A percentile compares a stretch with the other conserved stretches of the same genome.
These are phyloP conservation scores for Henckelia pumila DNA, from an alignment of 257 asterid genomes.

Conservation along the genomic window DNA sequence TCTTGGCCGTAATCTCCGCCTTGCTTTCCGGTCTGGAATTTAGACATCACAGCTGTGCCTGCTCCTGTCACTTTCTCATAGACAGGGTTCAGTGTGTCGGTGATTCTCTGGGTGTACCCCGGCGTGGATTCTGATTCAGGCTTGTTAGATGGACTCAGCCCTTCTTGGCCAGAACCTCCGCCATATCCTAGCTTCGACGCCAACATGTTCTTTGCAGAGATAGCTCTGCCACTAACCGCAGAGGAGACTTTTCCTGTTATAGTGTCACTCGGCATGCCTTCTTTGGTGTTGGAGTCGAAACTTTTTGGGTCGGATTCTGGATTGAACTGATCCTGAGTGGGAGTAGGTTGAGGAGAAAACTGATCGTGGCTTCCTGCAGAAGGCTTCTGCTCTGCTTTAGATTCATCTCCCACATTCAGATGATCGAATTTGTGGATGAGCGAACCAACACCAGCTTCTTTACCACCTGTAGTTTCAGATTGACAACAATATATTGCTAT, in stretches of 20 bases:
- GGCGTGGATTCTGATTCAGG: conserved; percentile 9
- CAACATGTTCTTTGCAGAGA: conserved; percentile 29
- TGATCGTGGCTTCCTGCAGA: conserved; percentile 37
- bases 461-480: conserved; percentile 20
- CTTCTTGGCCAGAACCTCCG: background rate
- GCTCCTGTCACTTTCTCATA: conserved; percentile 29
- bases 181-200: conserved; percentile 36
- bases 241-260: conserved; percentile 24
- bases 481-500: background rate
- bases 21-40: conserved; percentile 19
- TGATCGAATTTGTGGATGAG: conserved; percentile 27
- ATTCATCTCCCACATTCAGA: conserved; percentile 21
- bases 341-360: conserved; percentile 19
- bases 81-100: conserved; percentile 31
- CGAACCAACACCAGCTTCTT: conserved; percentile 23
- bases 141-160: background rate
- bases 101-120: conserved; percentile 25
- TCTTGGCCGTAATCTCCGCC: background rate
- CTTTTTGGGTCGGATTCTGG: conserved; percentile 27
- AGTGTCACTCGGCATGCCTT: conserved; percentile 26
- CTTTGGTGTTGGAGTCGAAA: conserved; percentile 23
- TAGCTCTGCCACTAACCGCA: conserved; percentile 29
- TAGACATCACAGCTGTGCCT: conserved; percentile 33
- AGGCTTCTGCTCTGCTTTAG: background rate
- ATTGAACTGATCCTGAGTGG: background rate